Base-by-base conservation (phyloP, 306 rosid species). In the Erythrophleum fordii region DNA sequence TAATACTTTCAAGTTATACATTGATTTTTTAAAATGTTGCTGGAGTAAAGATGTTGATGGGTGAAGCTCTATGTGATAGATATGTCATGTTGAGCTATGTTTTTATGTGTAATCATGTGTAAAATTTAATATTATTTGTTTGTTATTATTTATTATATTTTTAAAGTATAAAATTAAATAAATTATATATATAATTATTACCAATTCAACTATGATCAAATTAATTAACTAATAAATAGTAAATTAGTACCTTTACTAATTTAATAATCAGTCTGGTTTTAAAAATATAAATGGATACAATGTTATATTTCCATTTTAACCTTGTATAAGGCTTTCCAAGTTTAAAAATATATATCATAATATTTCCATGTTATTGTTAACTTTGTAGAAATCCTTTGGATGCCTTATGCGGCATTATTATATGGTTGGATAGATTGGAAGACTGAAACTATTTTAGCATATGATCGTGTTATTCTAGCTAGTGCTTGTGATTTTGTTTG, bases 351-450 rank as follows among this genome's bases (percentile, higher is more conserved):
- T 72, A 53, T 12, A 65, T n/a, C 49, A 9, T 1, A 72, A 45
- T 37, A 39, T 77, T 29, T 9, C 22, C n/a, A 34, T 73, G 46
- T 66, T 81, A 25, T 83, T 66, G 23, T 78, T 64, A 35, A 25
- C 56, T 3, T 42, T 17, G 8, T 73, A 25, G 66, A 66, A 41
- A 55, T 28, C 28, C 18, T 77, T 41, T 22, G 25, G 75, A 85
- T 69, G 45, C 26, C 29, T 26, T 56, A 25, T 37, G 23, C 22
- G 18, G 67, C 75, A 52, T 76, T 77, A 64, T 64, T 45, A 66
- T 58, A 20, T 13, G 68, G 69, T 25, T 76, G 73, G 55, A 65
- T 35, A n/a, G 76, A 77, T 52, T 73, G 49, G 39, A 55, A 77
- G 59, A 28, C 65, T 29, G 62, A 51, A 80, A 46, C 70, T 59